Conservation (phyloP, 495 filamentous ascomycete species). For the Hypoxylon trugodes region DNA sequence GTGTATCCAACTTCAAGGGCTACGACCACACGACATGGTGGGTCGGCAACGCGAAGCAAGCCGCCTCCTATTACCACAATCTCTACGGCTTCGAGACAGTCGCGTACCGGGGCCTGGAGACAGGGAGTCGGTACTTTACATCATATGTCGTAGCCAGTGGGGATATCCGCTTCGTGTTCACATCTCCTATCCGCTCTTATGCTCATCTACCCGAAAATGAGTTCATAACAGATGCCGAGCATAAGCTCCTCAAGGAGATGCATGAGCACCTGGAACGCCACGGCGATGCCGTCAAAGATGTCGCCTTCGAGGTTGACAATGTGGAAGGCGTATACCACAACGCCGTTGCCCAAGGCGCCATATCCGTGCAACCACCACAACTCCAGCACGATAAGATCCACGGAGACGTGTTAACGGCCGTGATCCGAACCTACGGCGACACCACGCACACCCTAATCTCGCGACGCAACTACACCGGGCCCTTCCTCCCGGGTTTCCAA, state of each 20-base stretch:
- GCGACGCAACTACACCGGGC: slow-evolving; percentile 68
- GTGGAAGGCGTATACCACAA: slow-evolving; percentile 75
- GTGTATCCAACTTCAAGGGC: slow-evolving; percentile 70
- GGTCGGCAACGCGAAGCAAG: slow-evolving; percentile 95
- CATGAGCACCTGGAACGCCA: slow-evolving; percentile 79
- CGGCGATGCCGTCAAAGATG: slow-evolving; percentile 91
- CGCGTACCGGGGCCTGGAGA: slow-evolving; percentile 88
- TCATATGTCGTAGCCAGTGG: slow-evolving; percentile 85
- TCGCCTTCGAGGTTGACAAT: slow-evolving; percentile 89
- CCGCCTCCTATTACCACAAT: slow-evolving; percentile 82
- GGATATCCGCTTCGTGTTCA: slow-evolving; percentile 81
- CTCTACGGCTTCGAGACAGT: slow-evolving; percentile 82
- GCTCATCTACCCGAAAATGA: slow-evolving; percentile 60
- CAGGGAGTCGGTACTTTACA: slow-evolving; percentile 75
- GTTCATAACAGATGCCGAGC: slow-evolving; percentile 61
- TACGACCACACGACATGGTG: slow-evolving; percentile 94
- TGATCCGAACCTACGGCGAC: slow-evolving; percentile 87
- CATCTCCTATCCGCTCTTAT: slow-evolving; percentile 75
- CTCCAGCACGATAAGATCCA: slow-evolving; percentile 60
- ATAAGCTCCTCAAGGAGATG: slow-evolving; percentile 69
- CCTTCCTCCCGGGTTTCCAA: slow-evolving; percentile 84
- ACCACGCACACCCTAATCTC: slow-evolving; percentile 90
- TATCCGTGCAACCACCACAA: slow-evolving; percentile 65
- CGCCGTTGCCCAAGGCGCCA: slow-evolving; percentile 74
- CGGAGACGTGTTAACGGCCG: slow-evolving; percentile 70